Conservation (phyloP, 2,329 filamentous ascomycete species). For the Sclerotinia subarctica region DNA sequence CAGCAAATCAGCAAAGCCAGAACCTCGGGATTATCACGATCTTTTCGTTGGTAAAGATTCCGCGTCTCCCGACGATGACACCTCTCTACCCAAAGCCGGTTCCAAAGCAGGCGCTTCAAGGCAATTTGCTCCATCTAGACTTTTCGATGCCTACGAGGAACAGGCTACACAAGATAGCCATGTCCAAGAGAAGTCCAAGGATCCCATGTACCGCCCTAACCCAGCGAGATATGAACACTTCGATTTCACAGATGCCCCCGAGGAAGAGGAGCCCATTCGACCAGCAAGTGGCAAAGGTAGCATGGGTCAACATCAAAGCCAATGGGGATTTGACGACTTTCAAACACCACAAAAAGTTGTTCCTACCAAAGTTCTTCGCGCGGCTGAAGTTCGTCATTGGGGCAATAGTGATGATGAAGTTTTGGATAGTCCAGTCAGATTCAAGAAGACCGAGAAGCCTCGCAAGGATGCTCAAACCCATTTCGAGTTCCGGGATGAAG, state of each 20-base stretch:
- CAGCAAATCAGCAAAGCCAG: slow-evolving; percentile 67
- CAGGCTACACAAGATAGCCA: slow-evolving; percentile 41
- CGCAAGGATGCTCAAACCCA: slow-evolving; percentile 79
- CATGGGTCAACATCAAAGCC: slow-evolving; percentile 63
- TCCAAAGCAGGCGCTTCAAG: slow-evolving; percentile 56
- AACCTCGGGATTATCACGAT: slow-evolving; percentile 64
- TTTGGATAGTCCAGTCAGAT: slow-evolving; percentile 55
- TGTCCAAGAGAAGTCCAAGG: slow-evolving; percentile 44
- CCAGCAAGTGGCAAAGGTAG: slow-evolving; percentile 28
- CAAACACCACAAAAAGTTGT: slow-evolving; percentile 72
- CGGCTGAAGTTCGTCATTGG: slow-evolving; percentile 74
- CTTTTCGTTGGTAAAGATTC: slow-evolving; percentile 56
- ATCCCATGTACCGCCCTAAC: slow-evolving; percentile 57
- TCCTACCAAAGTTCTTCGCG: slow-evolving; percentile 57
- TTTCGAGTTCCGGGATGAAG: slow-evolving; percentile 80
- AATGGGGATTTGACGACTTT: slow-evolving; percentile 90
- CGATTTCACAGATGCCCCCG: slow-evolving; percentile 66
- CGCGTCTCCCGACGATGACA: slow-evolving; percentile 27
- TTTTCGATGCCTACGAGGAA: slow-evolving; percentile 60
- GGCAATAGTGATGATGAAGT: slow-evolving; percentile 66
- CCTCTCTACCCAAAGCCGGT: slow-evolving; percentile 38
- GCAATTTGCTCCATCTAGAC: slow-evolving; percentile 60
- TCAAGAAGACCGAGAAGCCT: slow-evolving; percentile 59
- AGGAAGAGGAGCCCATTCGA: slow-evolving; percentile 35
- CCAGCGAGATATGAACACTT: slow-evolving; percentile 84